Conservation (phyloP, 371 early-diverging fungal genomes). For the Apophysomyces ossiformis region DNA sequence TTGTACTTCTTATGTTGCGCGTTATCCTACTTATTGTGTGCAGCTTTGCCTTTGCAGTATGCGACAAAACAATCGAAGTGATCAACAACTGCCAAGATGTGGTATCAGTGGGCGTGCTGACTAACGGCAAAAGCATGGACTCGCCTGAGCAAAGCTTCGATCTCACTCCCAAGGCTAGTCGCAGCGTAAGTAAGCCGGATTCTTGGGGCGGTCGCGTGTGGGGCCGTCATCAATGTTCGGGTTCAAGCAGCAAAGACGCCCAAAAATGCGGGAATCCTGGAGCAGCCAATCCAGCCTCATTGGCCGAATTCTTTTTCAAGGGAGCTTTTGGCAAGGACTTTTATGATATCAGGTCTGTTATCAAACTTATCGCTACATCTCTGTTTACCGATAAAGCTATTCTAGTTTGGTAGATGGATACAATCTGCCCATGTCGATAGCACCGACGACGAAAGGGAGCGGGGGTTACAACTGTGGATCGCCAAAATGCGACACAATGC, state of each 20-base stretch:
- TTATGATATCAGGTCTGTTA: conserved; percentile 48
- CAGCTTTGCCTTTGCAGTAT: conserved; percentile 11
- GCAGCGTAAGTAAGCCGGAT: conserved; percentile 33
- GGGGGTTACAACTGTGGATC: conserved; percentile 20
- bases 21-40: not conserved
- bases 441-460: conserved; percentile 14
- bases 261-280: conserved; percentile 40
- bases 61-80: conserved; percentile 29
- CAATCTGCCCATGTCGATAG: conserved; percentile 23
- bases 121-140: conserved; percentile 34
- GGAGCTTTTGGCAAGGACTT: conserved; percentile 43
- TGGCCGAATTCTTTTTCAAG: conserved; percentile 56
- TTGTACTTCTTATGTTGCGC: conserved; percentile 1
- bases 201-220: conserved; percentile 55
- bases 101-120: conserved; percentile 41
- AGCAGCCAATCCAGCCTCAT: conserved; percentile 45
- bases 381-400: too few species aligned
- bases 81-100: conserved; percentile 39
- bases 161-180: conserved; percentile 36
- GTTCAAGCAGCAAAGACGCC: conserved; percentile 22
- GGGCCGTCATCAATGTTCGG: conserved; percentile 43
- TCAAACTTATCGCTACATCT: too few species aligned
- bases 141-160: conserved; percentile 37
- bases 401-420: conserved; percentile 25
- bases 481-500: conserved; percentile 19